phyloP scores from a whole-genome alignment of 805 yeast species.

The Zygosaccharomyces siamensis region DNA sequence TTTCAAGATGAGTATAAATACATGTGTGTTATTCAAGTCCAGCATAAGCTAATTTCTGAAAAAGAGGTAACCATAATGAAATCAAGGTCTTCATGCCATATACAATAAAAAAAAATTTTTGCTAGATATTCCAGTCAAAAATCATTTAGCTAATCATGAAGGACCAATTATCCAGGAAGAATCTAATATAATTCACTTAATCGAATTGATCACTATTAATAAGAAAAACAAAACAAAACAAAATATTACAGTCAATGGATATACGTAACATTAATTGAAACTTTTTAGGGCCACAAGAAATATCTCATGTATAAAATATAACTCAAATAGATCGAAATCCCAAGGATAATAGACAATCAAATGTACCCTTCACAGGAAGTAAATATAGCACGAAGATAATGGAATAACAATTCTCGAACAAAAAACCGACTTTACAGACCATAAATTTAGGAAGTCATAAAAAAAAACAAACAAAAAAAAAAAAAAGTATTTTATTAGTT shows the following conservation, averaged over 20 bases:
- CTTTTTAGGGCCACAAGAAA: too few relatives aligned
- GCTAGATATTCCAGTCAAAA: constrained; percentile 42
- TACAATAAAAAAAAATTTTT: constrained; percentile 27
- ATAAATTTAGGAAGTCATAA: too few relatives aligned
- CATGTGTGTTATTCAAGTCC: constrained; percentile 41
- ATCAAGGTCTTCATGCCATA: constrained; percentile 71
- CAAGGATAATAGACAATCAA: too few relatives aligned
- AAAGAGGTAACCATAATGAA: constrained; percentile 45
- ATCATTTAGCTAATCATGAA: constrained; percentile 52
- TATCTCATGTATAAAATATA: too few relatives aligned
- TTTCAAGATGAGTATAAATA: constrained; percentile 55
- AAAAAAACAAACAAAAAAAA: too few relatives aligned
- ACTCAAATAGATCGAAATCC: too few relatives aligned
- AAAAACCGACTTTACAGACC: too few relatives aligned
- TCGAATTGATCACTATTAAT: constrained; percentile 21
- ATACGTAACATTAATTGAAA: constrained; percentile 39
- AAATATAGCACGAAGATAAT: too few relatives aligned
- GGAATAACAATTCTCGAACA: too few relatives aligned
- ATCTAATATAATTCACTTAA: constrained; percentile 56
- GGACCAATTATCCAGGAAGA: constrained; percentile 48
- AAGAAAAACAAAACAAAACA: too few relatives aligned
- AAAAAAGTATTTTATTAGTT: too few relatives aligned
- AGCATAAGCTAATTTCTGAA: constrained; percentile 49
- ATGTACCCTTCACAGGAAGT: too few relatives aligned
- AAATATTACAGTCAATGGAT: constrained; percentile 32